A percentile compares a stretch with the other conserved stretches of the same genome.
phyloP scores from a whole-genome alignment of 176 grass and related monocot genomes.

The Oryza glaberrima region DNA sequence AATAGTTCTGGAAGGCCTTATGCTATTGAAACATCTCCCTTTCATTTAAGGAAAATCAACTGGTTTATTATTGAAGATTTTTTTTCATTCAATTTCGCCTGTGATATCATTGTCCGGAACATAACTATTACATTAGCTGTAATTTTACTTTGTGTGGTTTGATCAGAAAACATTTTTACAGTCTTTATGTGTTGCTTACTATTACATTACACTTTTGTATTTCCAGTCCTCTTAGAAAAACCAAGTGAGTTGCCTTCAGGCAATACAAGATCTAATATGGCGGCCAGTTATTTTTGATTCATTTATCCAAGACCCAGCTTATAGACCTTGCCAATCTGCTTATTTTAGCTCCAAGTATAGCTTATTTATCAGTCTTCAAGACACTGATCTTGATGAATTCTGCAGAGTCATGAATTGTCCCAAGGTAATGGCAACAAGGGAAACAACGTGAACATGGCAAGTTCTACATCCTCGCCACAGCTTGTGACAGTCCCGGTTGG shows the following conservation, averaged over 20 bases:
- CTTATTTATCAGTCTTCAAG: not conserved
- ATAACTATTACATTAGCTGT: not conserved
- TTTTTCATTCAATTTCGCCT: not conserved
- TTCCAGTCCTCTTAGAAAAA: slow-evolving; percentile 22
- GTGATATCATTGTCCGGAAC: not conserved
- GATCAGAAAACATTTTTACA: slow-evolving; percentile 3
- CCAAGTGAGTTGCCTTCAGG: not conserved
- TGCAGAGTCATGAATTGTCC: slow-evolving; percentile 51
- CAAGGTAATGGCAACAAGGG: slow-evolving; percentile 52
- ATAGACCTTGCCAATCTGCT: not conserved
- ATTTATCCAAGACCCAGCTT: too few relatives aligned
- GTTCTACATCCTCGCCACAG: slow-evolving; percentile 30
- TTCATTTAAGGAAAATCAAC: slow-evolving; percentile 28
- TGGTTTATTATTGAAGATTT: not conserved
- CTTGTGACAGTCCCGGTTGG: slow-evolving; percentile 63
- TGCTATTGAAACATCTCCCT: not conserved
- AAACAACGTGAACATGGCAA: slow-evolving; percentile 25
- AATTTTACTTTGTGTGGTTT: slow-evolving; percentile 7
- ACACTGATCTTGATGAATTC: slow-evolving; percentile 44
- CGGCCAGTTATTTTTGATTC: not conserved
- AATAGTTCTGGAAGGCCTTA: slow-evolving; percentile 9
- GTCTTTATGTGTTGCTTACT: not conserved
- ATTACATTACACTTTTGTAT: not conserved
- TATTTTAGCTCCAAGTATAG: not conserved
- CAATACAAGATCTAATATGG: slow-evolving; percentile 2